phyloP scores from a whole-genome alignment of 202 grass and related monocot species.

The Setaria viridis region DNA sequence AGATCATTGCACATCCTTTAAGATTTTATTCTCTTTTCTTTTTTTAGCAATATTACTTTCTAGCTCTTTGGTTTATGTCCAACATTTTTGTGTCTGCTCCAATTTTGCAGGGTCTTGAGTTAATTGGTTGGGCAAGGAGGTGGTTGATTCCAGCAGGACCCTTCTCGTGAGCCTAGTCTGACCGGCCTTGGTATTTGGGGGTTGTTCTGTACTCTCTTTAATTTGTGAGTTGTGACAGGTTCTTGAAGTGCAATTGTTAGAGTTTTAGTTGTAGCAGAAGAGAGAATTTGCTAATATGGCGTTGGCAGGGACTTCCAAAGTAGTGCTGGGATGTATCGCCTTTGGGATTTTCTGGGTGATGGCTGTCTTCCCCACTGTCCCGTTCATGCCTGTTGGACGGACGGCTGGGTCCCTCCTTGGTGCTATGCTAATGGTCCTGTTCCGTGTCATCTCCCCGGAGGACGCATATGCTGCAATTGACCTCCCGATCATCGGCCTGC shows the following conservation, averaged over 20 bases:
- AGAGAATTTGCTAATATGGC: slow-evolving; percentile 72
- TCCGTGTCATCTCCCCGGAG: slow-evolving; percentile 86
- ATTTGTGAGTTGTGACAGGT: slow-evolving; percentile 44
- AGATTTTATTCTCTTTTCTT: neutral
- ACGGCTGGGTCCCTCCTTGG: slow-evolving; percentile 95
- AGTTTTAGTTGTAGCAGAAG: slow-evolving; percentile 48
- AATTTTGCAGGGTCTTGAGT: slow-evolving; percentile 41
- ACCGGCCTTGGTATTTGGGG: slow-evolving; percentile 42
- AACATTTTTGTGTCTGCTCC: slow-evolving; percentile 26
- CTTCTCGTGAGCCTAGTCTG: slow-evolving; percentile 30
- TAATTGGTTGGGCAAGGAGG: neutral
- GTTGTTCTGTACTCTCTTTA: slow-evolving; percentile 37
- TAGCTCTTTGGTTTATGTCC: neutral
- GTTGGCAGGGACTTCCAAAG: slow-evolving; percentile 77
- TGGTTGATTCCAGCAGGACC: slow-evolving; percentile 2
- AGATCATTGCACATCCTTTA: slow-evolving; percentile 22
- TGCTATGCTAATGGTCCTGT: slow-evolving; percentile 96
- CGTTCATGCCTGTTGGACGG: slow-evolving; percentile 92
- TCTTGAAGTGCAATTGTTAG: slow-evolving; percentile 62
- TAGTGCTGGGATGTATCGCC: slow-evolving; percentile 88
- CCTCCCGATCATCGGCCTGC: slow-evolving; percentile 90
- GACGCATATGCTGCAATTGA: slow-evolving; percentile 90
- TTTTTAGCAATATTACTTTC: neutral
- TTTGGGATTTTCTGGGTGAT: slow-evolving; percentile 97
- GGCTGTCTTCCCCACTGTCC: slow-evolving; percentile 90